These are phyloP conservation scores for Gossypium lobatum DNA, from an alignment of 441 rosid genomes.

Conservation along the genomic window DNA sequence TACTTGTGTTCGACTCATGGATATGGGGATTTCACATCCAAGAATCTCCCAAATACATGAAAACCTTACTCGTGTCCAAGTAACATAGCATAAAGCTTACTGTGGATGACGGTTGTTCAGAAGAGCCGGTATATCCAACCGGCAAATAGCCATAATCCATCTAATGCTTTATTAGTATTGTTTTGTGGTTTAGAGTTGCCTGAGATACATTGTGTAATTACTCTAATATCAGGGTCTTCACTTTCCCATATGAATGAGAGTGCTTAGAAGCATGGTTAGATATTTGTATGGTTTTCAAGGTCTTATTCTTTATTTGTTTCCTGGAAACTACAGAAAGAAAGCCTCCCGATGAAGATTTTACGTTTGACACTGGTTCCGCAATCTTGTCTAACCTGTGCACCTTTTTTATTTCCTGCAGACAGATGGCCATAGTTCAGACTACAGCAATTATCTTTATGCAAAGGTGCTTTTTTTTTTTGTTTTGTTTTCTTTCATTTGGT, in stretches of 20 bases:
- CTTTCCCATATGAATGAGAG: neutral
- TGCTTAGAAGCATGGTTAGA: neutral
- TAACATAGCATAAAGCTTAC: no score
- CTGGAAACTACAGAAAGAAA: neutral
- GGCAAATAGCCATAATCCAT: neutral
- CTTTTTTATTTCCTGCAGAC: slow-evolving; percentile 47
- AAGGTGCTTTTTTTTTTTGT: slow-evolving; percentile 44
- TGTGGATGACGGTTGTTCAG: neutral
- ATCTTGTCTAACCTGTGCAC: slow-evolving; percentile 12
- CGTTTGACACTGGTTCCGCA: neutral
- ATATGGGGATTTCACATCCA: no score
- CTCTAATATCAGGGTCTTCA: neutral
- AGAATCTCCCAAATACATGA: no score
- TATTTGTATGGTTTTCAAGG: neutral
- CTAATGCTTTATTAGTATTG: neutral
- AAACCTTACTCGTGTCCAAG: no score
- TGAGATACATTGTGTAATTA: neutral
- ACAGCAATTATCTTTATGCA: slow-evolving; percentile 77
- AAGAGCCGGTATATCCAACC: neutral
- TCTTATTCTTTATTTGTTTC: slow-evolving; percentile 3
- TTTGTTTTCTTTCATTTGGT: neutral
- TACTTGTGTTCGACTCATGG: no score
- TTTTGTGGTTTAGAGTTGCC: neutral
- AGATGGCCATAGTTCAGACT: slow-evolving; percentile 79
- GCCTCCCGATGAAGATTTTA: neutral